Percentiles rank a stretch among this genome's conserved stretches.
Evolutionary conservation across 148 eudicot species (phyloP).

Genomic region (Polygonum aviculare): DNA sequence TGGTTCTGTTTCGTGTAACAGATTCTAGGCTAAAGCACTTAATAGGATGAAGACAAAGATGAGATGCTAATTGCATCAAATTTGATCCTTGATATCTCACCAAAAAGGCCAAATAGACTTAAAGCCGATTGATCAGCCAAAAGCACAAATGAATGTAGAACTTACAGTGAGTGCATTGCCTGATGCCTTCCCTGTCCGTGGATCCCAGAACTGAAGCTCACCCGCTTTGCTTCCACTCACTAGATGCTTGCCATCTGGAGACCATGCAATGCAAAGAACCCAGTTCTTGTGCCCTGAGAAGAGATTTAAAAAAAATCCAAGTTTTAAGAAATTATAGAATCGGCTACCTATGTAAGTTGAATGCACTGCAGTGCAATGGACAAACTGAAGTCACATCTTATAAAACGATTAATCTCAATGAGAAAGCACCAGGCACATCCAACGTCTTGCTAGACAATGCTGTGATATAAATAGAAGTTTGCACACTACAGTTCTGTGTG

Average conservation of each 20-base stretch:
- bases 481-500: background rate
- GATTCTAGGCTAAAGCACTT: background rate
- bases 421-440: background rate
- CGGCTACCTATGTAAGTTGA: background rate
- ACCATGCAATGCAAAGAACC: slow-evolving; percentile 97
- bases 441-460: background rate
- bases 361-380: background rate
- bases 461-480: background rate
- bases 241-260: slow-evolving; percentile 93
- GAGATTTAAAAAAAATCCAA: background rate
- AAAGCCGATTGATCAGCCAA: background rate
- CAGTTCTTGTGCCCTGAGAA: slow-evolving; percentile 83
- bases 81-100: background rate
- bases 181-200: slow-evolving; percentile 66
- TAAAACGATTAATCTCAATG: background rate
- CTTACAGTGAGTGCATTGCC: slow-evolving; percentile 66
- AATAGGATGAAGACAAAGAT: background rate
- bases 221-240: slow-evolving; percentile 97
- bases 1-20: background rate
- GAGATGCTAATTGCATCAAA: background rate
- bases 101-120: background rate
- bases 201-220: slow-evolving; percentile 91
- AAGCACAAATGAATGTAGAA: slow-evolving; percentile 9
- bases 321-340: background rate
- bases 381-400: background rate